A percentile compares a stretch with the other conserved stretches of the same genome.
Evolutionary conservation across 148 eudicot genomes (phyloP).

Genomic region (Arbutus unedo): DNA sequence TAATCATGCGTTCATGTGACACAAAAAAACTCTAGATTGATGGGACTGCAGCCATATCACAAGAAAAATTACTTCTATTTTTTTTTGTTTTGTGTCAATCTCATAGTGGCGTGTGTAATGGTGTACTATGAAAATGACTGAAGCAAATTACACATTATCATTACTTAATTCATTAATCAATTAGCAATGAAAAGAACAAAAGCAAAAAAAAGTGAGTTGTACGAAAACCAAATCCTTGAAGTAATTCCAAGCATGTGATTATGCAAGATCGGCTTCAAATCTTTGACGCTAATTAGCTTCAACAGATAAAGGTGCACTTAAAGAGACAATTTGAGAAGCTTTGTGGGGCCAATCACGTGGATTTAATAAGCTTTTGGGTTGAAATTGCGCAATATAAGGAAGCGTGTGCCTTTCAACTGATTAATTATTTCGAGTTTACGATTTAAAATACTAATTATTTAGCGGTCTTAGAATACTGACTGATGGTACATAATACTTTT

Average conservation of each 20-base stretch:
- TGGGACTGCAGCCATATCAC: too few species aligned
- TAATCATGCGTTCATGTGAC: too few species aligned
- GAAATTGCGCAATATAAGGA: neutral
- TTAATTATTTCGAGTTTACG: too few species aligned
- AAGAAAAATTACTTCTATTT: too few species aligned
- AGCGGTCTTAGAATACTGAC: too few species aligned
- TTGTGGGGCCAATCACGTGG: constrained; percentile 14
- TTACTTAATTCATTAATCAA: neutral
- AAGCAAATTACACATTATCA: neutral
- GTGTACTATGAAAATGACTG: neutral
- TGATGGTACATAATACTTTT: too few species aligned
- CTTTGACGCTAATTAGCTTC: neutral
- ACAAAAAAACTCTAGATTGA: too few species aligned
- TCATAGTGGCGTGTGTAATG: too few species aligned
- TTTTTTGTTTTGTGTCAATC: too few species aligned
- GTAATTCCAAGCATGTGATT: neutral
- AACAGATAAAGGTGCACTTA: constrained; percentile 3
- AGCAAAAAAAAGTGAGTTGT: neutral
- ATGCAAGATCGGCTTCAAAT: neutral
- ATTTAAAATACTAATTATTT: too few species aligned
- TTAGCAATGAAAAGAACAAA: neutral
- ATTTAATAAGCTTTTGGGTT: neutral
- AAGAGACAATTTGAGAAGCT: neutral
- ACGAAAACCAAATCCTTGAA: neutral
- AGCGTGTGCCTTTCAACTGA: neutral